phyloP scores from a whole-genome alignment of 2,329 filamentous ascomycete species.

The Xylariaceae sp. region DNA sequence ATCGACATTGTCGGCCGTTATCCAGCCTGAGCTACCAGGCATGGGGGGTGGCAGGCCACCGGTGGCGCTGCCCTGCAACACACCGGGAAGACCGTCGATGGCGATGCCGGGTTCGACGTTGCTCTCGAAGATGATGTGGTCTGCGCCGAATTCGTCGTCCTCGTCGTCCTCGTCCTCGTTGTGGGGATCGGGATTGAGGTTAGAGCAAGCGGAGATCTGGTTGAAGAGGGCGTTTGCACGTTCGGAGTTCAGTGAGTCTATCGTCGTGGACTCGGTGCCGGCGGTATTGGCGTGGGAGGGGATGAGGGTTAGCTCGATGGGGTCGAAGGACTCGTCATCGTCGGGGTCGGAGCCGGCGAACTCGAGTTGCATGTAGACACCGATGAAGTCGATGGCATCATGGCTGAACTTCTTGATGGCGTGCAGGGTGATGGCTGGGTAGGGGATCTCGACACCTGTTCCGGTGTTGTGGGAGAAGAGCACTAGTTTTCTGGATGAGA shows the following conservation, averaged over 20 bases:
- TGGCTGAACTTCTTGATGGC: slow-evolving; percentile 61
- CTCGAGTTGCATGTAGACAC: slow-evolving; percentile 67
- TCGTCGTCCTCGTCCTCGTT: slow-evolving; percentile 57
- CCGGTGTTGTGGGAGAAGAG: slow-evolving; percentile 60
- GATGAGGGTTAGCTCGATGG: slow-evolving; percentile 66
- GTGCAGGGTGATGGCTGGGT: slow-evolving; percentile 72
- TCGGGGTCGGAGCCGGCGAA: slow-evolving; percentile 59
- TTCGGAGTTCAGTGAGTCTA: slow-evolving; percentile 29
- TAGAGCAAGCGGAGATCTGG: slow-evolving; percentile 71
- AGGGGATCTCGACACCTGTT: slow-evolving; percentile 67
- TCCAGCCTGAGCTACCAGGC: slow-evolving; percentile 76
- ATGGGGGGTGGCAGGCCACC: slow-evolving; percentile 63
- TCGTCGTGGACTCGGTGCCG: not conserved
- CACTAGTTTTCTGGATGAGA: slow-evolving; percentile 49
- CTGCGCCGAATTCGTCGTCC: slow-evolving; percentile 38
- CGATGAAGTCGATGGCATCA: slow-evolving; percentile 38
- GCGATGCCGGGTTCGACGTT: slow-evolving; percentile 44
- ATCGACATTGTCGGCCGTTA: slow-evolving; percentile 87
- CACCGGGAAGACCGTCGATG: slow-evolving; percentile 56
- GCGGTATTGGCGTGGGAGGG: slow-evolving; percentile 40
- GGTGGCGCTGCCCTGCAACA: slow-evolving; percentile 45
- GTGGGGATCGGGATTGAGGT: slow-evolving; percentile 71
- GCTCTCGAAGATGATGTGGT: slow-evolving; percentile 57
- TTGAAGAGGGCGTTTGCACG: slow-evolving; percentile 56
- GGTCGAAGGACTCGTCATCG: slow-evolving; percentile 62